phyloP scores from a whole-genome alignment of 2,329 filamentous ascomycete genomes.

The Chaetothyriales sp. region DNA sequence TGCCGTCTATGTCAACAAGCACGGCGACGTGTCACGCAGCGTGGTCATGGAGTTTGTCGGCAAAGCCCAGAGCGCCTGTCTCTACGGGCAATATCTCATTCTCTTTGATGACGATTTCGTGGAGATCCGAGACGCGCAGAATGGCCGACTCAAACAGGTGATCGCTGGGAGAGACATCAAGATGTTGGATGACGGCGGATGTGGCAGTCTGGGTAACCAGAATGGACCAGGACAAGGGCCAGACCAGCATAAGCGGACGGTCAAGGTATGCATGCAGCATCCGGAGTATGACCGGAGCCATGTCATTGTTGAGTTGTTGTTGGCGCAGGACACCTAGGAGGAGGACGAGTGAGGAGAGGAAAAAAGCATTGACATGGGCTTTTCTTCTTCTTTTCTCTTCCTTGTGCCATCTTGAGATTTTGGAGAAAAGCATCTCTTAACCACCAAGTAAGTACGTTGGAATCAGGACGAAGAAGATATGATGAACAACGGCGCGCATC shows the following conservation, averaged over 20 bases:
- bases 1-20: slow-evolving; percentile 94
- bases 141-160: slow-evolving; percentile 82
- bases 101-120: slow-evolving; percentile 95
- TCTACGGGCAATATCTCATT: slow-evolving; percentile 79
- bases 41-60: slow-evolving; percentile 99
- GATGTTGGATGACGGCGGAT: slow-evolving; percentile 71
- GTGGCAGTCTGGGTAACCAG: slow-evolving; percentile 40
- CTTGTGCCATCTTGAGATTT: not conserved
- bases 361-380: too few relatives aligned
- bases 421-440: not conserved
- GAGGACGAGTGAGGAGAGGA: not conserved
- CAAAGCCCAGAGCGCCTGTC: slow-evolving; percentile 68
- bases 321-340: slow-evolving; percentile 24
- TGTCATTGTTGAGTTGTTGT: slow-evolving; percentile 77
- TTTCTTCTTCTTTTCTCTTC: too few relatives aligned
- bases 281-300: slow-evolving; percentile 71
- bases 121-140: slow-evolving; percentile 91
- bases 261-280: slow-evolving; percentile 93
- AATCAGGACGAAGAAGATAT: not conserved
- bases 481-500: not conserved
- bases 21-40: slow-evolving; percentile 82
- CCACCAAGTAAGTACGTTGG: not conserved
- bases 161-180: slow-evolving; percentile 82
- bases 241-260: slow-evolving; percentile 44
- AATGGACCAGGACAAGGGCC: slow-evolving; percentile 11